Evolutionary conservation across 164 flowering plant genomes (phyloP), one percentile per base, ranked within the genome.

Genomic region (Platanus orientalis): DNA sequence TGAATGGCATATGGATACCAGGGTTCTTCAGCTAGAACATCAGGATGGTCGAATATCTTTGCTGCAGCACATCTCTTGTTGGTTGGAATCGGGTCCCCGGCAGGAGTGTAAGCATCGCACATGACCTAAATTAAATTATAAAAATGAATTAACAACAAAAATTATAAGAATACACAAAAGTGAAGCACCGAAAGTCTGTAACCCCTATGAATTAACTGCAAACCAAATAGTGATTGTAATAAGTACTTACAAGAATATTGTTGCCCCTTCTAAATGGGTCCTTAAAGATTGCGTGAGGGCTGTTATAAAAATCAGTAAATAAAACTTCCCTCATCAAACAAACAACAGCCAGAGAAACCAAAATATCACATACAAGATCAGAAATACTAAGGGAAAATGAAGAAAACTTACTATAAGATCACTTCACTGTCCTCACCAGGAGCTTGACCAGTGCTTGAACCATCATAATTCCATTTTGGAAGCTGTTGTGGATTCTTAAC

Each of bases 221-320:
- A 11, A 24, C 26, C 5, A 30, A 23, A 47, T n/a, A 21, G 29
- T n/a, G n/a, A n/a, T n/a, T n/a, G n/a, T n/a, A n/a, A n/a, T n/a
- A n/a, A 32, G 25, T 48, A 62, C 83, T 73, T 58, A 80, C 86
- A 32, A 82, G 78, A 27, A 82, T 80, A 45, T 80, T 70, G 63
- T 82, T 78, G 44, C 86, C 86, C 59, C 81, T 78, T 65, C 86
- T 74, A n/a, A n/a, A n/a, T n/a, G n/a, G n/a, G n/a, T n/a, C n/a
- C n/a, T n/a, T n/a, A n/a, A n/a, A n/a, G n/a, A 69, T 79, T 21
- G 83, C 83, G 44, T 82, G 86, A 10, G 86, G 86, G 39, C 86
- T 82, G 65, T 34, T 27, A n/a, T n/a, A n/a, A n/a, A n/a, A n/a
- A n/a, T n/a, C n/a, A n/a, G n/a, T n/a, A n/a, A n/a, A n/a, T n/a